Evolutionary conservation across 1,284 basidiomycete species (phyloP).

Genomic region (Jaminaea rosea): DNA sequence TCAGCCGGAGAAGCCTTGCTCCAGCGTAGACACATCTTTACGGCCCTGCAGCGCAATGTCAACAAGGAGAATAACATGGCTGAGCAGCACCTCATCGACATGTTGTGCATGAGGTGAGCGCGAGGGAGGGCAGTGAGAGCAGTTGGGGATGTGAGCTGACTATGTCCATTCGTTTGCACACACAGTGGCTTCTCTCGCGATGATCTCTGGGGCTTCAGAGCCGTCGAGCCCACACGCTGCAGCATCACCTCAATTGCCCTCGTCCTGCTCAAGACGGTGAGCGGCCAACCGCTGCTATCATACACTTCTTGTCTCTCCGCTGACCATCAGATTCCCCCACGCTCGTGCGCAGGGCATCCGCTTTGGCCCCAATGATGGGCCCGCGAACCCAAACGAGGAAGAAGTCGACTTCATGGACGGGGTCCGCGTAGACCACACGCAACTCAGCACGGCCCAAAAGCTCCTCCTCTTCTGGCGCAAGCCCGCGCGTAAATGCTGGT

Average conservation of each 20-base stretch:
- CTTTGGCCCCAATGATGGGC: conserved; percentile 10
- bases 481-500: conserved; percentile 98
- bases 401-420: conserved; percentile 1
- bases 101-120: conserved; percentile 94
- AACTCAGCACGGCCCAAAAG: conserved; percentile 97
- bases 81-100: conserved; percentile 98
- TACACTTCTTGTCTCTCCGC: too few species aligned
- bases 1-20: conserved; percentile 70
- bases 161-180: neutral
- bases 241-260: conserved; percentile 97
- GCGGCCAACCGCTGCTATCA: too few species aligned
- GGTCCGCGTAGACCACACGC: conserved; percentile 67
- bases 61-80: conserved; percentile 99
- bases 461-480: conserved; percentile 96
- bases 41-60: conserved; percentile 92
- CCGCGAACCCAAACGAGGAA: neutral
- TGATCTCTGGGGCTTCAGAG: conserved; percentile 94
- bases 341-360: too few species aligned
- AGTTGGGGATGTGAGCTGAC: neutral
- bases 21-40: conserved; percentile 85
- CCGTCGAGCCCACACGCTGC: conserved; percentile 85
- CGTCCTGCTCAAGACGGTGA: conserved; percentile 90
- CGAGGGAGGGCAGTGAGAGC: conserved; percentile 2
- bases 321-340: too few species aligned
- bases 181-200: conserved; percentile 88